phyloP scores from a whole-genome alignment of 192 early-diverging fungal species.

The Gryganskiella cystojenkinii region DNA sequence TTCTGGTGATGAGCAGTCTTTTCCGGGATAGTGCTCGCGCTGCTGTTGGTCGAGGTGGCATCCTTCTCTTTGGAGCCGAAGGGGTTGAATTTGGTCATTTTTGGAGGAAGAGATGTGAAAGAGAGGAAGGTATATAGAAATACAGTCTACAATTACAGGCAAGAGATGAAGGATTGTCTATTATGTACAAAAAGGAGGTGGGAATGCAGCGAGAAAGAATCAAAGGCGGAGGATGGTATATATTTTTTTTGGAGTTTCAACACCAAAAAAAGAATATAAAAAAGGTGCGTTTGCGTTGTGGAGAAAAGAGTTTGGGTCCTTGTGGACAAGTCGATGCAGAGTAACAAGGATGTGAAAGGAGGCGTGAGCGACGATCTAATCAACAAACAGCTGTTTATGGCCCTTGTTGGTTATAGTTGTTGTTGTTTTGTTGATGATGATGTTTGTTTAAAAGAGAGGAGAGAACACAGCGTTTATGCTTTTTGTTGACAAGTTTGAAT shows the following conservation, averaged over 20 bases:
- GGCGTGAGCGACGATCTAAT: not conserved
- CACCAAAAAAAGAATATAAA: constrained; percentile 40
- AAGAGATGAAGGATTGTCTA: not conserved
- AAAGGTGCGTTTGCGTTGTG: constrained; percentile 12
- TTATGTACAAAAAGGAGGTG: not conserved
- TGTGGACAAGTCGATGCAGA: constrained; percentile 46
- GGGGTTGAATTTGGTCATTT: constrained; percentile 24
- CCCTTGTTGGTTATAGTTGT: not conserved
- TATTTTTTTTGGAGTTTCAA: constrained; percentile 32
- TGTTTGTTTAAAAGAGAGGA: too few species aligned
- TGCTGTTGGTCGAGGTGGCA: constrained; percentile 9
- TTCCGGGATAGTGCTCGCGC: constrained; percentile 18
- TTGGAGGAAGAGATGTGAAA: not conserved
- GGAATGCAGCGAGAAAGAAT: not conserved
- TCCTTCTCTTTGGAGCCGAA: constrained; percentile 10
- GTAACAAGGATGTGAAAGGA: not conserved
- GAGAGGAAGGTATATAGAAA: too few species aligned
- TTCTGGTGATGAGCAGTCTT: constrained; percentile 25
- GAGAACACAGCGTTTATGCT: too few species aligned
- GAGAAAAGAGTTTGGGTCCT: constrained; percentile 13
- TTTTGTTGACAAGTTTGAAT: constrained; percentile 1
- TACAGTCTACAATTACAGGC: too few species aligned
- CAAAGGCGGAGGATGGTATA: not conserved
- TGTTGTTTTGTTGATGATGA: not conserved
- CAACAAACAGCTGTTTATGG: not conserved